Evolutionary conservation across 2,329 filamentous ascomycete genomes (phyloP).

Genomic region (Gaeumannomyces sp.): DNA sequence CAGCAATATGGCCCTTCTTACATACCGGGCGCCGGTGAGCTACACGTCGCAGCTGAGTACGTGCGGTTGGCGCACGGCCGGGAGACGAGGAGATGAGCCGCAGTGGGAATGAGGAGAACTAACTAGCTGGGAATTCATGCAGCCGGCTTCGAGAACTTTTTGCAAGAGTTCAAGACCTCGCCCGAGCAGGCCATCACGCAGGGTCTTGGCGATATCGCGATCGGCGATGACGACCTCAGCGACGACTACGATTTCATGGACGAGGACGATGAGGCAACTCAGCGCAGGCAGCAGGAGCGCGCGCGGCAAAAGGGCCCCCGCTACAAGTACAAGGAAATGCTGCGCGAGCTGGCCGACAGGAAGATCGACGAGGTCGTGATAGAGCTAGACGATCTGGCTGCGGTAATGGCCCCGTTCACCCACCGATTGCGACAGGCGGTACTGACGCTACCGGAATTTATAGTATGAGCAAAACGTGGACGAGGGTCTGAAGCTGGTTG

Average conservation of each 20-base stretch:
- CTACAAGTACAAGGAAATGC: slow-evolving; percentile 79
- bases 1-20: slow-evolving; percentile 71
- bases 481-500: slow-evolving; percentile 66
- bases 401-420: slow-evolving; percentile 40
- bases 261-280: slow-evolving; percentile 59
- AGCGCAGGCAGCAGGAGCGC: slow-evolving; percentile 42
- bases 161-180: slow-evolving; percentile 79
- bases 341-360: slow-evolving; percentile 84
- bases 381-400: slow-evolving; percentile 80
- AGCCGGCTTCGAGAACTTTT: slow-evolving; percentile 83
- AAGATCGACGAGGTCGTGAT: slow-evolving; percentile 71
- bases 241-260: slow-evolving; percentile 95
- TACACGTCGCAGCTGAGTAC: slow-evolving; percentile 81
- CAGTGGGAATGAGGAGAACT: not conserved
- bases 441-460: not conserved
- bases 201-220: slow-evolving; percentile 76
- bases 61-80: slow-evolving; percentile 23
- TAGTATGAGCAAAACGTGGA: slow-evolving; percentile 71
- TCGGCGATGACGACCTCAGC: slow-evolving; percentile 79
- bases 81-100: not conserved
- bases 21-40: slow-evolving; percentile 71
- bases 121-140: not conserved
- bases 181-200: slow-evolving; percentile 66
- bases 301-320: slow-evolving; percentile 51
- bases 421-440: not conserved